Evolutionary conservation across 805 yeast species (phyloP), one percentile per base, ranked within the genome.

Genomic region (Ogataea glucozyma): DNA sequence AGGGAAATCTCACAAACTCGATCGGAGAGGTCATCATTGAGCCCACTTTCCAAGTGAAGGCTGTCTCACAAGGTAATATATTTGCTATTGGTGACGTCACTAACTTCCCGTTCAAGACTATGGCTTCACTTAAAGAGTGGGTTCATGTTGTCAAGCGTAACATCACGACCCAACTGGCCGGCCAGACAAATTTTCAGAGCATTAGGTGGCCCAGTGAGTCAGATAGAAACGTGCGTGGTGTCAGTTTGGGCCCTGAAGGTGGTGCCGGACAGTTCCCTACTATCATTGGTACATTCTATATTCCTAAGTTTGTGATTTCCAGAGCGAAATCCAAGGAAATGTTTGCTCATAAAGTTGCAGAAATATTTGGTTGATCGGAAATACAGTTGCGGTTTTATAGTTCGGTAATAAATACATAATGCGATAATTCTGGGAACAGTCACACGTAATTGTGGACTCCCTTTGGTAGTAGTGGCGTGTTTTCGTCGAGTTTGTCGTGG

Each of bases 71-170:
- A 30, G 57, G 58, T n/a, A 50, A 53, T 24, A 49, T 64, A 3
- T 65, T 65, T 43, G 63, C 68, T 2, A 52, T 65, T 38, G 71
- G 70, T 11, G 70, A 66, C 47, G 58, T 58, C n/a, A 41, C 49
- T 11, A 51, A 54, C 42, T 53, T 48, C 42, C 43, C 44, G 2
- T 48, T 46, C 32, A 63, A 61, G 30, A 56, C 65, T 9, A 16
- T 64, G 0, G 4, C 32, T 3, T 41, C 33, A 9, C 34, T 39
- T 22, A 41, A 42, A 2, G 39, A 44, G 11, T 51, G 58, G 57
- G 13, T 49, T 6, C 16, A 26, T 2, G 48, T 50, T 1, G 3
- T 60, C 4, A 32, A 42, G 1, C 16, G 47, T n/a, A 63, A 64
- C 34, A 39, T 61, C 17, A 19, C 13, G 4, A 14, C 30, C 9